phyloP scores from a whole-genome alignment of 306 rosid genomes.

The Fragaria iinumae region DNA sequence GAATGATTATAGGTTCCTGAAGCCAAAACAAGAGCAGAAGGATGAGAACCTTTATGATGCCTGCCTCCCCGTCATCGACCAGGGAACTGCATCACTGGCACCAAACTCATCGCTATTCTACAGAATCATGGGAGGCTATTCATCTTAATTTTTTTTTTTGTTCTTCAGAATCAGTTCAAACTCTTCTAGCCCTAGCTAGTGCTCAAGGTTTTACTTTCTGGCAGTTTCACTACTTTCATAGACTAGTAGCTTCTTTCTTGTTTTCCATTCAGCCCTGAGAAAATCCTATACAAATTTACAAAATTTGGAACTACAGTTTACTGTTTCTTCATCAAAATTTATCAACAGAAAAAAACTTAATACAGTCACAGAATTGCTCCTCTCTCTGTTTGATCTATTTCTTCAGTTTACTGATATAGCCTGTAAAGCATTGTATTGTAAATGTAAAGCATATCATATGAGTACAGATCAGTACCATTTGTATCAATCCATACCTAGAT shows the following conservation, averaged over 20 bases:
- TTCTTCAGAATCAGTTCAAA: conserved; percentile 7
- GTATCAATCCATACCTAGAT: no score
- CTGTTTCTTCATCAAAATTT: conserved; percentile 11
- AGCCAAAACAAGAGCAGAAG: conserved; percentile 68
- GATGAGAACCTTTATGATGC: conserved; percentile 45
- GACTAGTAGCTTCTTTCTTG: neutral
- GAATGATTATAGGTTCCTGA: conserved; percentile 44
- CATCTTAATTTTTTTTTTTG: conserved; percentile 21
- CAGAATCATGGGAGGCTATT: conserved; percentile 49
- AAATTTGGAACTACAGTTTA: conserved; percentile 25
- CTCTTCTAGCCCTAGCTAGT: conserved; percentile 13
- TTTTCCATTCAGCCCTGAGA: conserved; percentile 4
- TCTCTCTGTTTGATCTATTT: no score
- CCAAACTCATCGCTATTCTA: conserved; percentile 38
- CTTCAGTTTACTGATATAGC: neutral
- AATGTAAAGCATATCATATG: no score
- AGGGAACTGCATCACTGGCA: conserved; percentile 40
- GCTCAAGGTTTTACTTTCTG: conserved; percentile 12
- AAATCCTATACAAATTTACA: conserved; percentile 18
- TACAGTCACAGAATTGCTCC: neutral
- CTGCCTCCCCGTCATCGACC: conserved; percentile 43
- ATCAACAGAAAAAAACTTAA: neutral
- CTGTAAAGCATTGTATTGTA: no score
- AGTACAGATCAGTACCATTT: no score
- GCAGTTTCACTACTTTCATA: neutral